Base-by-base conservation (phyloP, 805 yeast species). In the Wickerhamomyces hampshirensis region DNA sequence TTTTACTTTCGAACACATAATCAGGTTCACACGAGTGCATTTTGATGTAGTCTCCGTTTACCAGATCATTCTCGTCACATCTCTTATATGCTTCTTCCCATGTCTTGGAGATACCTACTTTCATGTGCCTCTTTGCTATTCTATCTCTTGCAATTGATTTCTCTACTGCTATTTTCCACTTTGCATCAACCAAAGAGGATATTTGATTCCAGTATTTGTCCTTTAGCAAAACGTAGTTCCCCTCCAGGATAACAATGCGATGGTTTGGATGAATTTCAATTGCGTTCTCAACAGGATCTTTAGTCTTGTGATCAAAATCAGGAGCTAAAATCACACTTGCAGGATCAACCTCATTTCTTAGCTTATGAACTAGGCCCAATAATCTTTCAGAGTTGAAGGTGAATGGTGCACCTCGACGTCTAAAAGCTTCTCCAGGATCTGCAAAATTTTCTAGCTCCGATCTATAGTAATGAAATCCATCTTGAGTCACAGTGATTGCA, bases 381-480 rank as follows among this genome's bases (percentile, higher is more conserved):
- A 37, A 17, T 6, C 26, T 28, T 7, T 28, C 29, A 5, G 47
- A 73, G 51, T 88, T 87, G 60, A 88, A 89, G 0, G 96, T 87
- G 47, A 69, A 74, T 2, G 95, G 93, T 0, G 96, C 82, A 0
- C 97, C 97, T 34, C 97, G 69, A 41, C 84, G 65, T 21, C 61
- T 58, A 28, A 76, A 61, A 0, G 94, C 89, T 26, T 60, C 63
- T 10, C 55, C 64, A 0, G 84, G 70, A 46, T 86, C 72, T 8
- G 65, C 60, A 51, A 83, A 69, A 26, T 58, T 44, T n/a, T 58
- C 59, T n/a, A 82, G 56, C 12, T 65, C 63, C 0, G 50, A 43
- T 24, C 80, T 52, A 0, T 83, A 69, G 18, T 74, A 58, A 51
- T 82, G 91, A 47, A 75, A 82, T 3, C 91, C 89, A 57, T 82